Evolutionary conservation across 768 basidiomycete genomes (phyloP), one percentile per base, ranked within the genome.

Genomic region (Phlebiopsis flavidoalba): DNA sequence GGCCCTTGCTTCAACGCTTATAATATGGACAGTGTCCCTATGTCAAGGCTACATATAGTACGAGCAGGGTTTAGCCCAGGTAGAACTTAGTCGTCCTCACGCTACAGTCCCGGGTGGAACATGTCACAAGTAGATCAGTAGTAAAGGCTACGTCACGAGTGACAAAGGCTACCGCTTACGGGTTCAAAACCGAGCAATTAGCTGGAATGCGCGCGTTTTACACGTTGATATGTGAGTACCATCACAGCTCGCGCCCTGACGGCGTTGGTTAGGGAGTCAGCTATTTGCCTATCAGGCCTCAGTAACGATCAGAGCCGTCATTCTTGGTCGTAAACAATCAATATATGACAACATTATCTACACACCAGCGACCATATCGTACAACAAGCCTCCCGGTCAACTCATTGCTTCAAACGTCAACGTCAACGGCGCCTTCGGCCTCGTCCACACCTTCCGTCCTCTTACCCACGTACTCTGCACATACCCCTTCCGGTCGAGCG

Each of bases 391-490:
- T 17, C 11, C 10, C 40, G 2, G 10, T 3, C 12, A 43, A 3
- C 11, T 43, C 8, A 43, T 8, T 43, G 40, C 40, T 43, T 43
- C 40, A n/a, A n/a, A n/a, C n/a, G n/a, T n/a, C n/a, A 43, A 43
- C 40, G 40, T 17, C 40, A 43, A 43, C 40, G 40, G 40, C 40
- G 40, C 17, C 11, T 43, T 12, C 3, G 40, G 40, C 52, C 58
- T 8, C 71, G 74, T 75, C 89, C 89, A 93, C 8, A 86, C 87
- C 67, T 87, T 79, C 71, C 80, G 84, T 5, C 91, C 93, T 64
- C 76, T 82, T 19, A 94, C 85, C 89, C 89, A 92, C 12, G 89
- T 90, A 62, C 80, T 82, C 37, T 86, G 72, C 15, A 89, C 85
- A 51, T 78, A 75, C 3, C 91, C 91, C 52, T 80, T 77, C 59